Percentiles rank a stretch among this genome's conserved stretches.
Evolutionary conservation across 768 basidiomycete genomes (phyloP).

Genomic region (Boletales sp.): DNA sequence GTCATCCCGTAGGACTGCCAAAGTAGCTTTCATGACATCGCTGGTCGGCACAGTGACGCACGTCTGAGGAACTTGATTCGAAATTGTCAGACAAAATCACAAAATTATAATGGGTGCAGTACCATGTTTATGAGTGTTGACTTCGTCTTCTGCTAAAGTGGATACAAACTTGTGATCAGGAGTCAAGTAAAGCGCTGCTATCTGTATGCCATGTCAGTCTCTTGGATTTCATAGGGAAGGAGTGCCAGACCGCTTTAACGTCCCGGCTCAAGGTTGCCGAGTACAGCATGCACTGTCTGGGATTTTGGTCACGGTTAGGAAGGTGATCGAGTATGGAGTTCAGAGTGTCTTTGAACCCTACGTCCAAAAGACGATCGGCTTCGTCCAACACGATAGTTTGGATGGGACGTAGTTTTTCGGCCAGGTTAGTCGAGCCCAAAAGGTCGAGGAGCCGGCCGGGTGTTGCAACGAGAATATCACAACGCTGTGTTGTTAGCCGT

Average conservation of each 20-base stretch:
- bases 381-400: slow-evolving; percentile 62
- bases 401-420: slow-evolving; percentile 35
- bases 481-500: slow-evolving; percentile 26
- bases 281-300: slow-evolving; percentile 65
- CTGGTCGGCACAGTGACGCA: slow-evolving; percentile 40
- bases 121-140: slow-evolving; percentile 62
- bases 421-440: slow-evolving; percentile 44
- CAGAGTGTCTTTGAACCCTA: slow-evolving; percentile 67
- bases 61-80: slow-evolving; percentile 44
- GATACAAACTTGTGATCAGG: slow-evolving; percentile 46
- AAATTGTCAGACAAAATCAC: not conserved
- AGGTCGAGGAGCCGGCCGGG: slow-evolving; percentile 76
- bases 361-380: slow-evolving; percentile 70
- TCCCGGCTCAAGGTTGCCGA: slow-evolving; percentile 75
- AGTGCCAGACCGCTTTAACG: slow-evolving; percentile 45
- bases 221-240: not conserved
- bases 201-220: slow-evolving; percentile 13
- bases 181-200: slow-evolving; percentile 25
- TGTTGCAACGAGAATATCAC: slow-evolving; percentile 66
- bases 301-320: slow-evolving; percentile 44
- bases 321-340: slow-evolving; percentile 54
- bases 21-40: slow-evolving; percentile 38
- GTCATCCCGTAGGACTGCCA: slow-evolving; percentile 40
- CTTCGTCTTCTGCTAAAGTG: slow-evolving; percentile 54
- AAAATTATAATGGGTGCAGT: slow-evolving; percentile 4